Conservation (phyloP, 495 filamentous ascomycete genomes). For the Lentithecium fluviatile region DNA sequence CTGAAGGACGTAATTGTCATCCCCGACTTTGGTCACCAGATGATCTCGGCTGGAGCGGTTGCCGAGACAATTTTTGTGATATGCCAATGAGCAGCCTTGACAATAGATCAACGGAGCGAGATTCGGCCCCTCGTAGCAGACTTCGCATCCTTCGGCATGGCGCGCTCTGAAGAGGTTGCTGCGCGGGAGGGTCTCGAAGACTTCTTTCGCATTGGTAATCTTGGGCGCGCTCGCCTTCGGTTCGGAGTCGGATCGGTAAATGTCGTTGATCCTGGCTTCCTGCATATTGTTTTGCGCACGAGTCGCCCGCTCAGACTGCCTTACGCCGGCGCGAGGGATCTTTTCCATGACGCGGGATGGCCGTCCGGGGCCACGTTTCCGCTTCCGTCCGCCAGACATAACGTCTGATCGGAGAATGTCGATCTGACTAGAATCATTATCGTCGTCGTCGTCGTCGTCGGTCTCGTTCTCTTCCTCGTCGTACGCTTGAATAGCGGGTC, state of each 20-base stretch:
- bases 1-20: constrained; percentile 80
- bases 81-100: constrained; percentile 82
- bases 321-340: constrained; percentile 20
- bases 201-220: constrained; percentile 64
- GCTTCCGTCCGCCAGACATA: constrained; percentile 14
- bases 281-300: constrained; percentile 54
- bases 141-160: constrained; percentile 69
- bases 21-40: constrained; percentile 84
- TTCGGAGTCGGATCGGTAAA: constrained; percentile 51
- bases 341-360: constrained; percentile 5
- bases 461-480: neutral
- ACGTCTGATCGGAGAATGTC: constrained; percentile 33
- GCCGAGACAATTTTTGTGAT: constrained; percentile 80
- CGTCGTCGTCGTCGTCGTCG: constrained; percentile 32
- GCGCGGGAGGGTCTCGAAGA: constrained; percentile 56
- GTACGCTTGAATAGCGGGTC: neutral
- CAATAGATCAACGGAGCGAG: constrained; percentile 68
- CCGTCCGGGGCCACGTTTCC: constrained; percentile 8
- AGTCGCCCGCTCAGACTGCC: constrained; percentile 43
- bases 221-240: constrained; percentile 47
- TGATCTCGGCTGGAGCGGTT: constrained; percentile 72
- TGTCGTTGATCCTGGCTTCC: constrained; percentile 65
- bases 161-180: constrained; percentile 61
- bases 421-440: constrained; percentile 7
- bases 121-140: constrained; percentile 59